These are phyloP conservation scores for Bombardia bombarda DNA, from an alignment of 495 filamentous ascomycete species.

Conservation along the genomic window DNA sequence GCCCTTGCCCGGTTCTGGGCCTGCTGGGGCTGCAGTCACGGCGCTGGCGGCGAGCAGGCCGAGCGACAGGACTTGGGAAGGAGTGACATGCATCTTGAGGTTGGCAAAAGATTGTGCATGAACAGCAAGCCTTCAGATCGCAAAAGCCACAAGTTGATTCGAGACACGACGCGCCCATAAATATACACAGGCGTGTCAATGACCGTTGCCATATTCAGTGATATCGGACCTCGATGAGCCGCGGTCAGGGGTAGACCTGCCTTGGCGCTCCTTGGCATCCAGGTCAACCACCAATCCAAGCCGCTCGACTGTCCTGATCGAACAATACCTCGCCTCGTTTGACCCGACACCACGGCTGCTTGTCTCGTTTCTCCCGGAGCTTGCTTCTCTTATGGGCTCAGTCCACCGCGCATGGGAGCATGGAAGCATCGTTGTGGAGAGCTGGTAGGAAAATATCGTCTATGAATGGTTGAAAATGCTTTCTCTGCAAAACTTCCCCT, in stretches of 20 bases:
- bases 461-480: too few relatives aligned
- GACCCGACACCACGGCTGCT: neutral
- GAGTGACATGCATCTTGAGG: conserved; percentile 3
- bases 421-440: too few relatives aligned
- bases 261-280: neutral
- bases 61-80: conserved; percentile 2
- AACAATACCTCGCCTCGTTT: too few relatives aligned
- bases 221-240: conserved; percentile 8
- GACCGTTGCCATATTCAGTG: neutral
- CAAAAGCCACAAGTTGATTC: neutral
- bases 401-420: too few relatives aligned
- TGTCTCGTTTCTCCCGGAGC: neutral
- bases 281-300: neutral
- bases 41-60: conserved; percentile 4
- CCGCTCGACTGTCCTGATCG: neutral
- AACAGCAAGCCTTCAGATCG: too few relatives aligned
- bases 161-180: neutral
- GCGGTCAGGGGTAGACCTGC: conserved; percentile 4
- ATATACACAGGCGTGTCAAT: neutral
- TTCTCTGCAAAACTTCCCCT: too few relatives aligned
- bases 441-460: too few relatives aligned
- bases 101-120: neutral
- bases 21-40: conserved; percentile 1
- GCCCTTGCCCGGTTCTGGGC: conserved; percentile 17
- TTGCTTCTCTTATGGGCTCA: neutral